phyloP scores from a whole-genome alignment of 2,329 filamentous ascomycete species.

The Claviceps fusiformis region DNA sequence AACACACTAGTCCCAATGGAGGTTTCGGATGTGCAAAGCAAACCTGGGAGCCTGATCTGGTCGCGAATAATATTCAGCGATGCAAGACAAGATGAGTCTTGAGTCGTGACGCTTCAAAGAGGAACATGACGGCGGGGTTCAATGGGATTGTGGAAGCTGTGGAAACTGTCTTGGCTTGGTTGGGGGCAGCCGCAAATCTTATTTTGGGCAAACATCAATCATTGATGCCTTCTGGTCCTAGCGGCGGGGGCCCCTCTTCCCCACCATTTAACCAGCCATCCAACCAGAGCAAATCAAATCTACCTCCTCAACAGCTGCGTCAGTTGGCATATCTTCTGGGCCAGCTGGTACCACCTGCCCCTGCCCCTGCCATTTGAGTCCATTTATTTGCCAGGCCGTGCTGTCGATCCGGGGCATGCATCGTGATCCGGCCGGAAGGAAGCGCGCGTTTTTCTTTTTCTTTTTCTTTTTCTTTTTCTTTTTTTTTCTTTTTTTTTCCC shows the following conservation, averaged over 20 bases:
- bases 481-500: neutral
- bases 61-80: neutral
- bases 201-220: neutral
- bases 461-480: neutral
- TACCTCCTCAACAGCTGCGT: too few relatives aligned
- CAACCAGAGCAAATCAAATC: neutral
- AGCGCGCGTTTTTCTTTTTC: neutral
- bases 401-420: too few relatives aligned
- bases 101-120: neutral
- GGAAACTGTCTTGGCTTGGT: neutral
- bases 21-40: neutral
- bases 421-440: neutral
- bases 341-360: neutral
- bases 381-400: neutral
- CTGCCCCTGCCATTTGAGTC: too few relatives aligned
- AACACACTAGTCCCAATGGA: neutral
- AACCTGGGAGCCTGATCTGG: neutral
- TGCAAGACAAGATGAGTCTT: neutral
- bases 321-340: neutral
- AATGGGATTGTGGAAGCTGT: neutral
- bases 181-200: neutral
- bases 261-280: too few relatives aligned
- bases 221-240: neutral
- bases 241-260: too few relatives aligned
- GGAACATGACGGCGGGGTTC: neutral